A percentile compares a stretch with the other conserved stretches of the same genome.
Conservation (phyloP, 2,329 filamentous ascomycete genomes). For the Colletotrichum cuscutae region DNA sequence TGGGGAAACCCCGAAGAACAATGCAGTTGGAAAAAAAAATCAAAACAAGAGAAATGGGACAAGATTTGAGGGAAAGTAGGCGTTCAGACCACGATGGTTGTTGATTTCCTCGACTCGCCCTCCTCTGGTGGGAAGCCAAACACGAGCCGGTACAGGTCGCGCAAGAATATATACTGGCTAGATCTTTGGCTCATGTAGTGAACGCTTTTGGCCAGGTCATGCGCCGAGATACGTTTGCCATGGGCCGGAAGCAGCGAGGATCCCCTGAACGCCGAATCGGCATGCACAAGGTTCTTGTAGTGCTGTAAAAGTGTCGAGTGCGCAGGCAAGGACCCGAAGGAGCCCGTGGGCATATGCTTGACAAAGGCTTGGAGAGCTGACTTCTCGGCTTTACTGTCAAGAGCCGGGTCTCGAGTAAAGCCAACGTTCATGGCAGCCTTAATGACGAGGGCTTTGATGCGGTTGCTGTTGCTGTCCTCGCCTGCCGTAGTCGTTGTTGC, state of each 20-base stretch:
- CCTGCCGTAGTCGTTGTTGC: constrained; percentile 74
- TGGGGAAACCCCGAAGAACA: neutral
- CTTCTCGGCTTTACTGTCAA: constrained; percentile 55
- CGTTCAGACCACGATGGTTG: constrained; percentile 68
- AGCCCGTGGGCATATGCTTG: constrained; percentile 77
- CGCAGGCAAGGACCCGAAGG: constrained; percentile 79
- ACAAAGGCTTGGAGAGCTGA: constrained; percentile 78
- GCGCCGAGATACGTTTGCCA: constrained; percentile 71
- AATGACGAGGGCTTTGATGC: constrained; percentile 82
- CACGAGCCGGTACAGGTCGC: constrained; percentile 84
- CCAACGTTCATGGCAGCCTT: constrained; percentile 89
- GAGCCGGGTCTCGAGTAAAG: constrained; percentile 70
- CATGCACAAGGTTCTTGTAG: constrained; percentile 83
- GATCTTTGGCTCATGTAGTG: constrained; percentile 76
- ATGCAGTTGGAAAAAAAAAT: neutral
- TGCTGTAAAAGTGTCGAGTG: constrained; percentile 78
- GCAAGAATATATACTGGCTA: constrained; percentile 80
- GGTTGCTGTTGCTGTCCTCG: constrained; percentile 81
- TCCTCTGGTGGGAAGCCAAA: constrained; percentile 89
- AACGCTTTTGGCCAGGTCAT: constrained; percentile 85
- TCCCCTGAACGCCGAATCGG: constrained; percentile 74
- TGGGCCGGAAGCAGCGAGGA: constrained; percentile 63
- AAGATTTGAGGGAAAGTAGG: neutral
- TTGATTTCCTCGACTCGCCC: constrained; percentile 72
- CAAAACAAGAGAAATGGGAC: neutral